Base-by-base conservation (phyloP, 805 yeast species). In the Danielia oregonensis region DNA sequence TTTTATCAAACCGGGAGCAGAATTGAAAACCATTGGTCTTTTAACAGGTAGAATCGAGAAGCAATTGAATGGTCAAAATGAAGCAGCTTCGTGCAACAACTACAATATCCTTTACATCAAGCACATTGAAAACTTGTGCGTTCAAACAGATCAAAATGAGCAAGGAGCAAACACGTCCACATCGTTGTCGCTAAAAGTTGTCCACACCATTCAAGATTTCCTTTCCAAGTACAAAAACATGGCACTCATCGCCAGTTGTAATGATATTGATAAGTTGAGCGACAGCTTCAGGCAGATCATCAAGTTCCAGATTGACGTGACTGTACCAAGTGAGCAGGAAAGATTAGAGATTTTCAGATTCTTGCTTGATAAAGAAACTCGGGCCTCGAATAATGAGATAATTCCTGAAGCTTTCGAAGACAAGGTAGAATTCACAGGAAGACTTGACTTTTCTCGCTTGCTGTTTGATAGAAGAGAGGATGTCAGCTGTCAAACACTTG, bases 271-370 rank as follows among this genome's bases (percentile, higher is more conserved):
- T 46, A 68, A 72, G 33, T 54, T 91, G 10, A 76, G 86, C 17
- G 84, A 78, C 32, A 68, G 72, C 14, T 57, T 88, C 2, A 71
- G 94, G 44, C 74, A 83, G 31, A 66, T 72, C 28, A 70, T 88
- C 48, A 84, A 80, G 51, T 89, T 88, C 58, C 95, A 86, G 51
- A 64, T 89, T 13, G 76, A 74, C 12, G 68, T 91, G 7, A 71
- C 76, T 3, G 94, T 88, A 1, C 96, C 97, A 0, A 66, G 71
- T 14, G 97, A 91, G 52, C 37, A 46, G 1, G 97, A 93, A 58
- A 72, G 98, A 49, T 54, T 48, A 18, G 62, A 62, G 17, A 81
- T 91, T 3, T 80, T 89, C 53, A 52, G 64, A 31, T 72, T 72
- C 55, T 61, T 82, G 26, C 54, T 67, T 2, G 37, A 48, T 0